Base-by-base conservation (phyloP, 140 eudicot species). In the Eryngium alpinum region DNA sequence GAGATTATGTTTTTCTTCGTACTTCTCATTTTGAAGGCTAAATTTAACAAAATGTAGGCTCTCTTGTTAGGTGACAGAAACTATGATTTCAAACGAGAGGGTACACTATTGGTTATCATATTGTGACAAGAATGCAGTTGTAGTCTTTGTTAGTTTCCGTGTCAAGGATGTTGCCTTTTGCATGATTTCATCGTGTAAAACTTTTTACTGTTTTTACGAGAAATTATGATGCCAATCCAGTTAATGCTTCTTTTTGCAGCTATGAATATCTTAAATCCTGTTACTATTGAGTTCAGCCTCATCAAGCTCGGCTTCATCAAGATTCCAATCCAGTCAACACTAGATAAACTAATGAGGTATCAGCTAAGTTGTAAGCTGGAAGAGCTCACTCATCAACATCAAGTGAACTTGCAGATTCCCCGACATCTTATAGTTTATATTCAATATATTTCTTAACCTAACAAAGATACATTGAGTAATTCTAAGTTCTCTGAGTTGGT, bases 241-340 rank as follows among this genome's bases (percentile, higher is more conserved):
- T n/a, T n/a, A 6, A 50, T 78, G 18, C 34, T 38, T 62, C 29
- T 77, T 78, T 33, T 71, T 81, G 83, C 93, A 94, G 98, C 93
- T 53, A 85, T 90, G 92, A 93, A 92, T 83, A 90, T 95, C 77
- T 87, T 95, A 88, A 95, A 95, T 83, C 99, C 99, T 1, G 92
- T 92, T 44, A 96, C 99, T 62, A 80, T 80, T 95, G 71, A 91
- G 99, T 76, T 95, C 99, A 73, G 99, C 89, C 60, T 94, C 99
- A 75, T 95, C 99, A 27, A 90, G 98, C 53, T 90, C 99, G 59
- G 86, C 93, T 43, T 95, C 99, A 60, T 89, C 97, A 43, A 91
- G 99, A 86, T 91, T 89, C 87, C n/a, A n/a, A n/a, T n/a, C 81
- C 99, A 95, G 82, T 83, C 99, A 24, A 95, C 99, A 18, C 82